These are phyloP conservation scores for Nigrospora sphaerica DNA, from an alignment of 2,329 filamentous ascomycete genomes.

Conservation along the genomic window DNA sequence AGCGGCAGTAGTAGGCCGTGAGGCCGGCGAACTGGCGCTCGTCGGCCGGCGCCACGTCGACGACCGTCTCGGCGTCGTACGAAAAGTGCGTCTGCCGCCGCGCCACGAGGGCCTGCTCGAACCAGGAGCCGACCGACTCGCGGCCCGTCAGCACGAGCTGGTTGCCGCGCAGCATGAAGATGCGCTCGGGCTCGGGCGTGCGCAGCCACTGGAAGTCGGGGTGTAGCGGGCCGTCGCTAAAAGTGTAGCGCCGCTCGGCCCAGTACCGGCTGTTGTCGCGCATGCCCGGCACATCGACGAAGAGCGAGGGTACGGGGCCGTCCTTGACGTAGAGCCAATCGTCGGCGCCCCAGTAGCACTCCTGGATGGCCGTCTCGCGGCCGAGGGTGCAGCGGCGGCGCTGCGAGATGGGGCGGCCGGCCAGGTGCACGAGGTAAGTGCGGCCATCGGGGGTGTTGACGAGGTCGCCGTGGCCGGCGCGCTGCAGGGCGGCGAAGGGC, in stretches of 20 bases:
- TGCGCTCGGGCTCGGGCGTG: constrained; percentile 46
- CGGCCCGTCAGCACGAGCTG: constrained; percentile 42
- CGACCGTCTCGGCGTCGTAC: constrained; percentile 49
- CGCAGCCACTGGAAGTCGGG: constrained; percentile 52
- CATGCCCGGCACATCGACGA: constrained; percentile 40
- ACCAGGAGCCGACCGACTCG: constrained; percentile 50
- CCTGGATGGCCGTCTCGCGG: constrained; percentile 50
- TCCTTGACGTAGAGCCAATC: constrained; percentile 58
- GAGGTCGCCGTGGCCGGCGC: constrained; percentile 45
- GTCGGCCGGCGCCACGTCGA: constrained; percentile 47
- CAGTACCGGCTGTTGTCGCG: constrained; percentile 44
- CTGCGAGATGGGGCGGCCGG: constrained; percentile 43
- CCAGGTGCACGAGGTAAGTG: constrained; percentile 47
- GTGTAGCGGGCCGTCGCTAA: constrained; percentile 34
- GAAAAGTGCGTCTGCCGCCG: constrained; percentile 52
- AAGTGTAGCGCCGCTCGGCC: constrained; percentile 40
- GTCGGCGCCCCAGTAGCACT: constrained; percentile 50
- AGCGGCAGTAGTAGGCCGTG: constrained; percentile 56
- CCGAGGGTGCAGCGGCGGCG: constrained; percentile 45
- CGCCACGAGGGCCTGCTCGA: constrained; percentile 49
- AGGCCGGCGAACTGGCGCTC: constrained; percentile 56
- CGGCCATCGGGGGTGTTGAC: constrained; percentile 46
- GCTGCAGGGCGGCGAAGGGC: constrained; percentile 41
- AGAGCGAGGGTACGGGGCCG: constrained; percentile 46
- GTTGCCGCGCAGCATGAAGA: constrained; percentile 32